Evolutionary conservation across 768 basidiomycete genomes (phyloP), one percentile per base, ranked within the genome.

Genomic region (Tubosaeta sp.): DNA sequence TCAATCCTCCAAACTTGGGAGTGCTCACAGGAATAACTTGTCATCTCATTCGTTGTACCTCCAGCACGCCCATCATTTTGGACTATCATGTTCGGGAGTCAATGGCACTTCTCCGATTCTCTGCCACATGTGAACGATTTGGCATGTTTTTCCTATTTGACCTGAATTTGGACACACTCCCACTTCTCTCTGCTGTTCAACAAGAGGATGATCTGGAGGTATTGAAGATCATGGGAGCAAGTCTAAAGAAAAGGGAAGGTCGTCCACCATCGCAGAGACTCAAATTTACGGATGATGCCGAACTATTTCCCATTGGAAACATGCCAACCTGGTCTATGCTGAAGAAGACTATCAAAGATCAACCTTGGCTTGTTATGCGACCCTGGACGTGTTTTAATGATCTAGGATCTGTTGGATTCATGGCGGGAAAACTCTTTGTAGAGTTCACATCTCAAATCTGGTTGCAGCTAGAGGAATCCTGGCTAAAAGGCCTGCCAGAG

Each of bases 21-120:
- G 26, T 59, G 1, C 26, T 58, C 0, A 59, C 56, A 8, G 53
- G 56, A 1, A 33, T 58, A 5, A 16, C 59, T 0, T 48, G 45
- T 7, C 44, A 58, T 17, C 35, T 60, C 2, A 35, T 60, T 27
- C 32, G n/a, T 1, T 49, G 42, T 12, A 52, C 43, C 7, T 46
- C 33, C 2, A 46, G 47, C 2, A 60, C 57, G 0, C 53, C 51
- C 0, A 55, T 58, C 22, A 48, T 59, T 35, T 31, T 50, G 17
- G 55, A 57, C 19, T 46, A 25, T 17, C 59, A 59, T 52, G 45
- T 58, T 0, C 5, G 19, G 1, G 48, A 60, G 38, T 59, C 58
- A 6, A 46, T 59, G 31, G 43, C 49, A 9, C 43, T 57, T 8
- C 55, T 59, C 4, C 29, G 41, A 12, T 59, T 52, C 3, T 34